phyloP scores from a whole-genome alignment of 805 yeast species.

The Teunomyces tritomae region DNA sequence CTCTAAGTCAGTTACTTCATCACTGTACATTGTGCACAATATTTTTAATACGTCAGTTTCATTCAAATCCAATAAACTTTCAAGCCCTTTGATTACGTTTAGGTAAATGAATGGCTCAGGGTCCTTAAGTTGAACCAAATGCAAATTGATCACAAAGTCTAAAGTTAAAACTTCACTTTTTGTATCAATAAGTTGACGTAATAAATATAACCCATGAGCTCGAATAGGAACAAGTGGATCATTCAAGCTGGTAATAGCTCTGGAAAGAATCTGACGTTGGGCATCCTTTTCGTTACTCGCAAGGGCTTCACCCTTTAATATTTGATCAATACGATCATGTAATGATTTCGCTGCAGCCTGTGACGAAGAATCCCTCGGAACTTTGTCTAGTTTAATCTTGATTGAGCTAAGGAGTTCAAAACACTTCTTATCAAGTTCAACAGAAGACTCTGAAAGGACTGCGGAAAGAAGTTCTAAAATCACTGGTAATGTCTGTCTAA shows the following conservation, averaged over 20 bases:
- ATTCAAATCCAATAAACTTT: slow-evolving; percentile 50
- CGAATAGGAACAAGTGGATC: slow-evolving; percentile 82
- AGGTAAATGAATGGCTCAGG: slow-evolving; percentile 85
- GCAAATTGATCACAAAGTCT: slow-evolving; percentile 58
- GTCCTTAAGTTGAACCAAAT: slow-evolving; percentile 64
- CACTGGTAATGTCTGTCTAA: slow-evolving; percentile 22
- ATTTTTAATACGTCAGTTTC: slow-evolving; percentile 33
- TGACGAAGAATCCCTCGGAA: background rate
- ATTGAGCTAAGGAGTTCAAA: slow-evolving; percentile 26
- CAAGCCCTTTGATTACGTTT: slow-evolving; percentile 78
- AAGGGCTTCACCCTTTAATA: slow-evolving; percentile 27
- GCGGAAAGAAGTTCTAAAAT: slow-evolving; percentile 38
- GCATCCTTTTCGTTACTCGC: slow-evolving; percentile 20
- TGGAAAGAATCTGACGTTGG: slow-evolving; percentile 44
- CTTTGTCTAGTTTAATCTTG: slow-evolving; percentile 7
- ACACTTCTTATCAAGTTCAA: slow-evolving; percentile 29
- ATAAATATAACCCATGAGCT: slow-evolving; percentile 75
- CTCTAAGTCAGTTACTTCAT: slow-evolving; percentile 45
- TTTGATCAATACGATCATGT: slow-evolving; percentile 23
- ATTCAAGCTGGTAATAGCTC: slow-evolving; percentile 65
- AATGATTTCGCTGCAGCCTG: slow-evolving; percentile 23
- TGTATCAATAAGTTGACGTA: slow-evolving; percentile 53
- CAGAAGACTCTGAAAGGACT: slow-evolving; percentile 29
- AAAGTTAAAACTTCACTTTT: slow-evolving; percentile 50
- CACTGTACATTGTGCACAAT: slow-evolving; percentile 39